Evolutionary conservation across 2,329 filamentous ascomycete species (phyloP).

Genomic region (Sphaerostilbella broomeana): DNA sequence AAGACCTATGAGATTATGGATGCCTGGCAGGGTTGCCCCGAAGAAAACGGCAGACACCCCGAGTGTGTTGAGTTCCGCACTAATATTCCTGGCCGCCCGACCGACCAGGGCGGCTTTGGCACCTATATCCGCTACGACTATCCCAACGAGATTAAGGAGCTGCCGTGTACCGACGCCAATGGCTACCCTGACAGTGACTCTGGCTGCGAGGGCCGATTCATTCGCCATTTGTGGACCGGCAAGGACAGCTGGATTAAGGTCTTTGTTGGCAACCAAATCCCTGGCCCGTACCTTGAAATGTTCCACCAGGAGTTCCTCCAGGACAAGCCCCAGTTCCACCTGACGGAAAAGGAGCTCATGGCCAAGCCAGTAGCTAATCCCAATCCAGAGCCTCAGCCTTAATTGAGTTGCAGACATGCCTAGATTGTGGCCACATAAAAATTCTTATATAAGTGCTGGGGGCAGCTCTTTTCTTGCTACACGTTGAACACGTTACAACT

Average conservation of each 20-base stretch:
- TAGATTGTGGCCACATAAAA: no score
- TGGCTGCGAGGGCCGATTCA: slow-evolving; percentile 34
- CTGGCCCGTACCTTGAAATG: slow-evolving; percentile 28
- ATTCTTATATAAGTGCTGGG: no score
- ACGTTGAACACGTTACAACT: no score
- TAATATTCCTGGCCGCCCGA: slow-evolving; percentile 31
- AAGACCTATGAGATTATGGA: slow-evolving; percentile 42
- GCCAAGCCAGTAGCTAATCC: slow-evolving; percentile 5
- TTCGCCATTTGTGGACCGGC: slow-evolving; percentile 38
- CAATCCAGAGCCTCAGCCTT: no score
- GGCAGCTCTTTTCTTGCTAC: no score
- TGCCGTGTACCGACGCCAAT: slow-evolving; percentile 38
- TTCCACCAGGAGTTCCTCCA: slow-evolving; percentile 31
- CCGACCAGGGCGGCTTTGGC: slow-evolving; percentile 40
- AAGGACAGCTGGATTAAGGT: slow-evolving; percentile 35
- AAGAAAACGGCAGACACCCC: slow-evolving; percentile 32
- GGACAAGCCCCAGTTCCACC: slow-evolving; percentile 29
- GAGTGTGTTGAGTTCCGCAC: slow-evolving; percentile 33
- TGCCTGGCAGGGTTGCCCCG: slow-evolving; percentile 39
- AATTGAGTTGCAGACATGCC: no score
- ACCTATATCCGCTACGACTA: slow-evolving; percentile 38
- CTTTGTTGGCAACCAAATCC: slow-evolving; percentile 32
- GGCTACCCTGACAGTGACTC: slow-evolving; percentile 34
- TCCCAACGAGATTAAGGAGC: slow-evolving; percentile 33
- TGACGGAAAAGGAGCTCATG: slow-evolving; percentile 32